Evolutionary conservation across 2,329 filamentous ascomycete genomes (phyloP), one percentile per base, ranked within the genome.

Genomic region (Aurifilum marmelostoma): DNA sequence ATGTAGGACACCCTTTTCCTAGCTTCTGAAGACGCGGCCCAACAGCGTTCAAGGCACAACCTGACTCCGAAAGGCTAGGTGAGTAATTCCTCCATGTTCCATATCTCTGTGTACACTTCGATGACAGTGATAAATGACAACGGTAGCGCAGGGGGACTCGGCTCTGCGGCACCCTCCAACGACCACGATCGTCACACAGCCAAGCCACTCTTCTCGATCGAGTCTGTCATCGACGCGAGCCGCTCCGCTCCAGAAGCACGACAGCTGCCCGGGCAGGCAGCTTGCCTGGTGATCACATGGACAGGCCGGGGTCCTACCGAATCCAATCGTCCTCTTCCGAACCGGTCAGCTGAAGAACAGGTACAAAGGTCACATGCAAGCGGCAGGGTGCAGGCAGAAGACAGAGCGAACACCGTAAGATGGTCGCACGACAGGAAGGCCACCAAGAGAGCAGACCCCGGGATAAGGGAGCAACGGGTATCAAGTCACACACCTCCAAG

Each of bases 401-500:
- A 47, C 1, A 43, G n/a, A 18, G 32, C 21, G 56, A 21, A n/a
- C 16, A n/a, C 27, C 56, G 29, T 37, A 21, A 21, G 18, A 37
- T 37, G 56, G 56, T 59, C 21, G 27, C 56, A 59, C 56, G 32
- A 32, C 56, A 59, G 56, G 21, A 32, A 32, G 32, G 56, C n/a
- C 16, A 27, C 24, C 54, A 58, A 21, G 29, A 11, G 29, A 27
- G 54, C 29, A 16, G 27, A 47, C 18, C 54, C 54, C 54, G 54
- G 29, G 54, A 7, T 21, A 58, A 21, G 54, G 29, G 27, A 34
- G 54, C 14, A 18, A n/a, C 29, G 29, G 6, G 16, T 18, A 58
- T 21, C 54, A 34, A 58, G 27, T 27, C 43, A 54, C 50, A n/a
- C 29, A 8, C 56, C 18, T 4, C 16, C 29, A 14, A 24, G 32